phyloP scores from a whole-genome alignment of 345 rosid species.

The Capsella bursapastoris region DNA sequence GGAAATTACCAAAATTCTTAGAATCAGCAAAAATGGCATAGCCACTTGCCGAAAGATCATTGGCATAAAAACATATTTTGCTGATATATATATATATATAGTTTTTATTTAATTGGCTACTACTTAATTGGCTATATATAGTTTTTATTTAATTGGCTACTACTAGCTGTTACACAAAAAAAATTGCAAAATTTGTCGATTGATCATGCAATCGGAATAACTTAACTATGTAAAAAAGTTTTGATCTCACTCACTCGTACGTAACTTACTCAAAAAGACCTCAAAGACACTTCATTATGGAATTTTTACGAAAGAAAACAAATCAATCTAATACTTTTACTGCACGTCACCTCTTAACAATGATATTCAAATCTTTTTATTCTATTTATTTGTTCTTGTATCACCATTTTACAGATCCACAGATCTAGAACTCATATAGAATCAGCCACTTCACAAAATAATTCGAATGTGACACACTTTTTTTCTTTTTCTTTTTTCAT shows the following conservation, averaged over 20 bases:
- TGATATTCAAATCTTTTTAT: not conserved
- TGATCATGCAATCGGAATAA: not conserved
- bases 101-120: too few relatives aligned
- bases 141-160: too few relatives aligned
- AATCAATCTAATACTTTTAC: not conserved
- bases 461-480: not conserved
- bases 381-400: not conserved
- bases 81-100: too few relatives aligned
- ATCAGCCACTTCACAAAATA: not conserved
- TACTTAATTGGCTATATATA: too few relatives aligned
- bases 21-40: not conserved
- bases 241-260: not conserved
- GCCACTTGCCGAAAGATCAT: not conserved
- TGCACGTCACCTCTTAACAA: not conserved
- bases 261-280: not conserved
- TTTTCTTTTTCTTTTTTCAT: not conserved
- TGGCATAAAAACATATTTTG: too few relatives aligned
- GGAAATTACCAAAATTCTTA: not conserved
- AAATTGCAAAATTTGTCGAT: not conserved
- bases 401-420: slow-evolving; percentile 2
- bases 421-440: not conserved
- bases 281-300: not conserved
- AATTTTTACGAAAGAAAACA: not conserved
- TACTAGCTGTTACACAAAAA: too few relatives aligned
- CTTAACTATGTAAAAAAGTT: not conserved